phyloP scores from a whole-genome alignment of 169 alveolate genomes.

The Pseudocohnilembus persalinus region DNA sequence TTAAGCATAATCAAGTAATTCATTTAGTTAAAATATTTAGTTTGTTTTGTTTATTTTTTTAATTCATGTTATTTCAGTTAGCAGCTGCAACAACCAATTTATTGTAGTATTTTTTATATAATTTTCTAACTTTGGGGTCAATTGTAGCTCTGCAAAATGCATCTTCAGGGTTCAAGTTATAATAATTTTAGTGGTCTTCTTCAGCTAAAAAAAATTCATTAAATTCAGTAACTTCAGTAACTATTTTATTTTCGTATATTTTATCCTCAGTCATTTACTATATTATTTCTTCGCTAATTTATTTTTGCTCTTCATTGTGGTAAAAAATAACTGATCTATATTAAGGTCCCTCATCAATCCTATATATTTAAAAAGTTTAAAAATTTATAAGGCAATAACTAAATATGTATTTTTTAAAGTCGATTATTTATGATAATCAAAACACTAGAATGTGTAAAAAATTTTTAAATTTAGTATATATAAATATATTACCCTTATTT shows the following conservation, averaged over 20 bases:
- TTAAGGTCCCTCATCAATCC: slow-evolving; percentile 73
- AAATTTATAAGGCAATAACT: no score
- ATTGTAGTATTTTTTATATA: slow-evolving; percentile 22
- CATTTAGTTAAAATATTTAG: not conserved
- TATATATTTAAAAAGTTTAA: slow-evolving; percentile 73
- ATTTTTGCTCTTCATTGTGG: slow-evolving; percentile 26
- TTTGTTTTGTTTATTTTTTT: not conserved
- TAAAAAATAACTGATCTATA: slow-evolving; percentile 73
- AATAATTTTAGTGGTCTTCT: slow-evolving; percentile 44
- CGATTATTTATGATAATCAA: no score
- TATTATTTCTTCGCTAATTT: slow-evolving; percentile 11
- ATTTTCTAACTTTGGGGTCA: slow-evolving; percentile 37
- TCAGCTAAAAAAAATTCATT: slow-evolving; percentile 42
- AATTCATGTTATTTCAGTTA: not conserved
- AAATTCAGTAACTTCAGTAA: slow-evolving; percentile 25
- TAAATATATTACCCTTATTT: not conserved
- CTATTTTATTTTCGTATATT: slow-evolving; percentile 21
- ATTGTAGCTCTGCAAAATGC: slow-evolving; percentile 41
- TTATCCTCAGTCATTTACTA: slow-evolving; percentile 22
- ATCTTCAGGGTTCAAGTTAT: slow-evolving; percentile 33
- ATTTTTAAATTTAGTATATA: slow-evolving; percentile 1
- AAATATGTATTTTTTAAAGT: no score
- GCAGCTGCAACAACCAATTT: slow-evolving; percentile 3
- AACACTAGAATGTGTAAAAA: no score
- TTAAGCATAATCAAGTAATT: not conserved